Percentiles rank a stretch among this genome's conserved stretches.
Evolutionary conservation across 1,139 yeast species (phyloP).

Genomic region (Debaryomyces nepalensis): DNA sequence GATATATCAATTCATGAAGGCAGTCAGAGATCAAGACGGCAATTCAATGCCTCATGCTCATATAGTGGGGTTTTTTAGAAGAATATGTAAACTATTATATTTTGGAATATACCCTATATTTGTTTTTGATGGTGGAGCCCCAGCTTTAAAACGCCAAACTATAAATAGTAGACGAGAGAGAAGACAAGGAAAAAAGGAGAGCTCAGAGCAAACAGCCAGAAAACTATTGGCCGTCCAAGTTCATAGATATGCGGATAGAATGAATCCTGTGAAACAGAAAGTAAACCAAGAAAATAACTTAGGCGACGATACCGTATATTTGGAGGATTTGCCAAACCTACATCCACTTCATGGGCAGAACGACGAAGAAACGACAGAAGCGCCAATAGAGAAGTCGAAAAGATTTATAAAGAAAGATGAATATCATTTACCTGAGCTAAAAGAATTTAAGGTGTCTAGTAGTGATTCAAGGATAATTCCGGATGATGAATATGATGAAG

Average conservation of each 20-base stretch:
- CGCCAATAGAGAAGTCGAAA: constrained; percentile 12
- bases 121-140: constrained; percentile 98
- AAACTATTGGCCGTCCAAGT: constrained; percentile 79
- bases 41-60: constrained; percentile 80
- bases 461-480: constrained; percentile 77
- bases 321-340: constrained; percentile 47
- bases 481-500: constrained; percentile 68
- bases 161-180: constrained; percentile 70
- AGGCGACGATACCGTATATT: constrained; percentile 31
- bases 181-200: constrained; percentile 75
- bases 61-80: constrained; percentile 88
- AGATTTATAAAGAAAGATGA: constrained; percentile 62
- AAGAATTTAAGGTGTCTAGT: constrained; percentile 38
- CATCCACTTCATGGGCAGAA: constrained; percentile 21
- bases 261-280: constrained; percentile 14
- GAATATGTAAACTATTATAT: constrained; percentile 87
- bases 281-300: constrained; percentile 4
- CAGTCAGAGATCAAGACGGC: constrained; percentile 88
- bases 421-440: constrained; percentile 77
- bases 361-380: constrained; percentile 17
- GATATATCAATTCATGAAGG: constrained; percentile 96
- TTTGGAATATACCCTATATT: constrained; percentile 92
- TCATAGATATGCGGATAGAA: constrained; percentile 57
- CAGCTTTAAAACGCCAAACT: constrained; percentile 77
- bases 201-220: constrained; percentile 76